These are phyloP conservation scores for Pythium dissimile DNA, from an alignment of 352 stramenopile species.

Conservation along the genomic window DNA sequence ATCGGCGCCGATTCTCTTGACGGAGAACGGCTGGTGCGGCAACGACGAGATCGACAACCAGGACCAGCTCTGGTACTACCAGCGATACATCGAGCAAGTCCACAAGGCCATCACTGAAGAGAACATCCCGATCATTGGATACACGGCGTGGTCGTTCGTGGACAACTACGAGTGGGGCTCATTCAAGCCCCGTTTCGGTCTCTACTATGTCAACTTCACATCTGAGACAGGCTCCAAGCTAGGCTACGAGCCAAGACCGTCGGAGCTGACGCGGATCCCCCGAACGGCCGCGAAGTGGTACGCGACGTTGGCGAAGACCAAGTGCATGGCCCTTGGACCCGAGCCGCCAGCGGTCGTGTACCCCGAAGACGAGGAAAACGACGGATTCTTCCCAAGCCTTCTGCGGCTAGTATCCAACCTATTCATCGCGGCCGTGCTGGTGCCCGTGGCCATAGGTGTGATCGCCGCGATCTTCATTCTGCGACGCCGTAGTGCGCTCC, in stretches of 20 bases:
- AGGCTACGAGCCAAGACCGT: slow-evolving; percentile 21
- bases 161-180: slow-evolving; percentile 95
- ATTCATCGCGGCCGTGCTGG: slow-evolving; percentile 1
- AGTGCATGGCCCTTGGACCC: slow-evolving; percentile 41
- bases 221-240: slow-evolving; percentile 30
- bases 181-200: slow-evolving; percentile 53
- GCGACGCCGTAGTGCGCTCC: slow-evolving; percentile 6
- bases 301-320: slow-evolving; percentile 42
- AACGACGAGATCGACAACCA: slow-evolving; percentile 53
- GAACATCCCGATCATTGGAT: slow-evolving; percentile 82
- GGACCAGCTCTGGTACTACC: slow-evolving; percentile 66
- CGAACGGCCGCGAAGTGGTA: slow-evolving; percentile 62
- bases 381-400: slow-evolving; percentile 6
- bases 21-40: slow-evolving; percentile 69
- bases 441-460: slow-evolving; percentile 2
- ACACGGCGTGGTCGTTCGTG: slow-evolving; percentile 92
- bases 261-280: slow-evolving; percentile 35
- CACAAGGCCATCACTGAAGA: slow-evolving; percentile 50
- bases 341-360: slow-evolving; percentile 2
- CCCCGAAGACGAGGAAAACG: slow-evolving; percentile 1
- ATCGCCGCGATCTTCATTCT: slow-evolving; percentile 4
- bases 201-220: slow-evolving; percentile 67
- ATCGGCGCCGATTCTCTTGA: slow-evolving; percentile 44
- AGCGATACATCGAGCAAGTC: slow-evolving; percentile 53
- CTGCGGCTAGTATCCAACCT: slow-evolving; percentile 1